Conservation (phyloP, 441 rosid genomes). For the Mallotus repandus region DNA sequence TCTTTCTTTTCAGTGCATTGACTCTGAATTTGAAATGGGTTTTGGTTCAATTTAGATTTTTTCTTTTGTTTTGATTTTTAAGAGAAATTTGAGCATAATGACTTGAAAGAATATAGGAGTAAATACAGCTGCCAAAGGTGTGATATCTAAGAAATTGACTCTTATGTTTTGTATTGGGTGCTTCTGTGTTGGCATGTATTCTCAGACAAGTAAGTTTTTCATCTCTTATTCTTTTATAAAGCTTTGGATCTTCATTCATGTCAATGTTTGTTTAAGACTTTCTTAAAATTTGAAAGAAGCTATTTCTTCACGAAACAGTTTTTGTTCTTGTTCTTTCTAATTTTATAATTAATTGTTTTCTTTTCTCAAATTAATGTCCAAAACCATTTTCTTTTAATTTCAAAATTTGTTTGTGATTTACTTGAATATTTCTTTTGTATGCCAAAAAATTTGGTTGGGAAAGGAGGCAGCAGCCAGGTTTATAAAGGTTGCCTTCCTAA, state of each 20-base stretch:
- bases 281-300: neutral
- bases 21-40: conserved; percentile 42
- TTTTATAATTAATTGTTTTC: neutral
- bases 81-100: conserved; percentile 36
- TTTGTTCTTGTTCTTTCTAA: neutral
- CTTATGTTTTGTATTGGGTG: conserved; percentile 72
- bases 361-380: no score
- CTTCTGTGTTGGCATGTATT: conserved; percentile 87
- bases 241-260: neutral
- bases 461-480: no score
- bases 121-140: conserved; percentile 53
- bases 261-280: neutral
- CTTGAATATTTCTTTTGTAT: no score
- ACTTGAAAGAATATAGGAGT: conserved; percentile 71
- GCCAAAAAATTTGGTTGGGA: no score
- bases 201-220: conserved; percentile 63
- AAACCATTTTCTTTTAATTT: no score
- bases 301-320: neutral
- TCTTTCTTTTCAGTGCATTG: conserved; percentile 26
- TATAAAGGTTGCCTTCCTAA: no score
- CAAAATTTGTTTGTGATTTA: no score
- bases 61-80: conserved; percentile 3
- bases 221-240: conserved; percentile 5
- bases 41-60: conserved; percentile 31
- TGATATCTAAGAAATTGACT: conserved; percentile 72